Base-by-base conservation (phyloP, 805 yeast genomes). In the Ogataea paraovalis region DNA sequence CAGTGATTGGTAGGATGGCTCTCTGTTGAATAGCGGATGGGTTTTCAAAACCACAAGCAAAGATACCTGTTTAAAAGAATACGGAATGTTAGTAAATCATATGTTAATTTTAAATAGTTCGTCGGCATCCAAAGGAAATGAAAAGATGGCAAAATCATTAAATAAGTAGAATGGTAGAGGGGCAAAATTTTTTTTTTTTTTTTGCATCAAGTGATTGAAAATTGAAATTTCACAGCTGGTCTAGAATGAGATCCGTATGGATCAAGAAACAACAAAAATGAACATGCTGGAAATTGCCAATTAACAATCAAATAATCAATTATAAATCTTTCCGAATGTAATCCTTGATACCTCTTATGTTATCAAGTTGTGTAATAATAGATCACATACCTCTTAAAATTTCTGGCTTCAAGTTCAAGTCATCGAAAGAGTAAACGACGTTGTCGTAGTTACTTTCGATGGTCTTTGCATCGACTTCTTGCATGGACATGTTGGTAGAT, bases 1-100 rank as follows among this genome's bases (percentile, higher is more conserved):
- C 84, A 61, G 90, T 85, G 69, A 94, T 91, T 68, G 96, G 99
- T 72, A 86, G 75, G 60, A 94, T 94, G 54, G 98, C 99, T 70
- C 99, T 83, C 66, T 90, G 91, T 75, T 94, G 99, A 74, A 94
- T 94, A 48, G 98, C 94, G 46, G 97, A 90, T 56, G 99, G 99
- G 46, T 82, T 80, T 74, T 92, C 98, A 70, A 89, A 94, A 69
- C 98, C 97, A 75, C 85, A 87, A 59, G 86, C 87, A 68, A 78
- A 89, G 58, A 89, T 82, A 60, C 89, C 80, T 57, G 71, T 57
- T 10, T 69, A 64, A 34, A 66, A 66, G 6, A 70, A 71, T 52
- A 69, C 75, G 68, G 68, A 2, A 27, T 46, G 75, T 69, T 18
- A 41, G 30, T 25, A 53, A 12, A 4, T 30, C 16, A 5, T 30